phyloP scores from a whole-genome alignment of 441 rosid species.

The Erodium chrysanthum region DNA sequence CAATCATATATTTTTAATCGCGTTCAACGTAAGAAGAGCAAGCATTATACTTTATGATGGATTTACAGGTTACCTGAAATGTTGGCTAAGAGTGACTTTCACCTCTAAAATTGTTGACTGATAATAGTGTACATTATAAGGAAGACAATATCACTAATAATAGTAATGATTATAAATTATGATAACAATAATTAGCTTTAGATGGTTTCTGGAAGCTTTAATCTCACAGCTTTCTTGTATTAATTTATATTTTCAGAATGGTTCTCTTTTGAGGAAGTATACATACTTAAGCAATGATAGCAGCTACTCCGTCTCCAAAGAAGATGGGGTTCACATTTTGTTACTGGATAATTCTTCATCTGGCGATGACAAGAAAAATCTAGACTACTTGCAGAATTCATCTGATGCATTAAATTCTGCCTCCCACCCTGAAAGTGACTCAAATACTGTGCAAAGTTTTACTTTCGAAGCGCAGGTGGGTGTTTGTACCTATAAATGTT shows the following conservation, averaged over 20 bases:
- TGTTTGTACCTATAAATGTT: neutral
- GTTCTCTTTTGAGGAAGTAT: conserved; percentile 75
- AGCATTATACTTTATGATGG: neutral
- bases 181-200: neutral
- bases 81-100: neutral
- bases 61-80: neutral
- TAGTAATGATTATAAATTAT: too few species aligned
- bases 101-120: neutral
- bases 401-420: conserved; percentile 34
- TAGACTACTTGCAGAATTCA: conserved; percentile 31
- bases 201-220: neutral
- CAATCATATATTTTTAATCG: neutral
- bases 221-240: neutral
- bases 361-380: conserved; percentile 36
- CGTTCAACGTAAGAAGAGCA: neutral
- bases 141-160: neutral
- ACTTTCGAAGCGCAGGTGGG: conserved; percentile 94
- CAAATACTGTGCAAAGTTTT: conserved; percentile 44
- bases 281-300: conserved; percentile 85
- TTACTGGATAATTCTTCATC: conserved; percentile 44
- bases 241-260: conserved; percentile 42
- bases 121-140: neutral
- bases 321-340: conserved; percentile 80
- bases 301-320: conserved; percentile 69
- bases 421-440: conserved; percentile 33